Evolutionary conservation across 176 grass and related monocot genomes (phyloP), one percentile per base, ranked within the genome.

Genomic region (Avena insularis): DNA sequence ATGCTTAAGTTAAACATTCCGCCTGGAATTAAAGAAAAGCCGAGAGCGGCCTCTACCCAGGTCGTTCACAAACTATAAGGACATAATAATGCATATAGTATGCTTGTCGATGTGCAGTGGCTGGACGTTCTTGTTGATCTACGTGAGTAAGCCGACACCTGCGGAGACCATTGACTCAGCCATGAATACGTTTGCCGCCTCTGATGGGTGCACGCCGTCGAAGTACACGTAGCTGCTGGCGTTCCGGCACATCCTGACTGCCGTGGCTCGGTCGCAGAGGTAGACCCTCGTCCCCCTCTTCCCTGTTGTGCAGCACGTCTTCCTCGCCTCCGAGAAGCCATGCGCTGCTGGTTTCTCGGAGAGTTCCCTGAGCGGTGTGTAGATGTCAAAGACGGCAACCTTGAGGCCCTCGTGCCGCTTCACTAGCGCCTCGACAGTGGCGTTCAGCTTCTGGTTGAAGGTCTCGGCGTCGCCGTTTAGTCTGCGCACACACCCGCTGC

Each of bases 181-280:
- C 19, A 98, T 47, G 51, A 92, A 53, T 53, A 86, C 11, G 75
- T 57, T 77, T 25, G 75, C 75, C 2, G 75, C 75, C 50, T 77
- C 75, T 16, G 93, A 91, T 13, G 93, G 96, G 90, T 98, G 96
- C 6, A 98, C 91, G 20, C 50, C 76, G 71, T 98, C 93, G 90
- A 92, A 98, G 89, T 94, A 98, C 8, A 98, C 96, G 59, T 92
- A 90, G 50, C 71, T 84, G 5, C 86, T 94, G 3, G 93, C 88
- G 36, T 98, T 95, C 23, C 81, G 65, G 88, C 96, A 98, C 31
- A 85, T 65, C 49, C 74, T 53, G 14, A 51, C 14, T 0, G 58
- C 47, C 61, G 79, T 72, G 55, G 80, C 72, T 36, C 70, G 88
- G 76, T 90, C 83, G 86, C 93, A 98, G 31, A 98, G 88, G 33